These are phyloP conservation scores for Ilyonectria sp. DNA, from an alignment of 2,329 filamentous ascomycete genomes.

Conservation along the genomic window DNA sequence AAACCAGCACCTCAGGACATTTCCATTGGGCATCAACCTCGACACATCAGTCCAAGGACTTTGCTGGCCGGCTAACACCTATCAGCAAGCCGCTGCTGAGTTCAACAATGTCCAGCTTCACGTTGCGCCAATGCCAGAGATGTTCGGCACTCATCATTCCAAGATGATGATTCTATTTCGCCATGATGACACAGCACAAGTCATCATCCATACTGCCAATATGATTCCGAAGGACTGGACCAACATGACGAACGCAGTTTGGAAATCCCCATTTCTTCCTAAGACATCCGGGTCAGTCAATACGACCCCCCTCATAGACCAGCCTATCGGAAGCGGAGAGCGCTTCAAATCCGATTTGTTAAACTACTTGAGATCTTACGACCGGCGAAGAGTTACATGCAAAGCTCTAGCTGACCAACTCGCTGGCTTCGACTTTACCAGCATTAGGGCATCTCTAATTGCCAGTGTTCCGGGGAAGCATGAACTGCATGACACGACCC, in stretches of 20 bases:
- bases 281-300: constrained; percentile 43
- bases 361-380: constrained; percentile 80
- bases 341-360: constrained; percentile 85
- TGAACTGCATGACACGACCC: constrained; percentile 60
- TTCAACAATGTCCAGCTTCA: constrained; percentile 80
- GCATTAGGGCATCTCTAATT: constrained; percentile 79
- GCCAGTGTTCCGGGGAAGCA: constrained; percentile 83
- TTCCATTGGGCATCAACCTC: neutral
- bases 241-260: constrained; percentile 89
- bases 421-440: constrained; percentile 76
- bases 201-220: constrained; percentile 91
- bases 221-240: constrained; percentile 91
- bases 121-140: constrained; percentile 83
- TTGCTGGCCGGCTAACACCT: constrained; percentile 26
- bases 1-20: neutral
- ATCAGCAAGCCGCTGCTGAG: constrained; percentile 71
- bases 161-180: constrained; percentile 91
- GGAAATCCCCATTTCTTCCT: constrained; percentile 82
- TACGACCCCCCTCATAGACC: constrained; percentile 15
- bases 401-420: constrained; percentile 71
- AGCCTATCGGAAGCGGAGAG: constrained; percentile 69
- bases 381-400: constrained; percentile 68
- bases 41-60: neutral
- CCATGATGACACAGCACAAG: constrained; percentile 81
- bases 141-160: constrained; percentile 87